These are phyloP conservation scores for Chlorella vulgaris DNA, from an alignment of 139 green algal genomes.

Conservation along the genomic window DNA sequence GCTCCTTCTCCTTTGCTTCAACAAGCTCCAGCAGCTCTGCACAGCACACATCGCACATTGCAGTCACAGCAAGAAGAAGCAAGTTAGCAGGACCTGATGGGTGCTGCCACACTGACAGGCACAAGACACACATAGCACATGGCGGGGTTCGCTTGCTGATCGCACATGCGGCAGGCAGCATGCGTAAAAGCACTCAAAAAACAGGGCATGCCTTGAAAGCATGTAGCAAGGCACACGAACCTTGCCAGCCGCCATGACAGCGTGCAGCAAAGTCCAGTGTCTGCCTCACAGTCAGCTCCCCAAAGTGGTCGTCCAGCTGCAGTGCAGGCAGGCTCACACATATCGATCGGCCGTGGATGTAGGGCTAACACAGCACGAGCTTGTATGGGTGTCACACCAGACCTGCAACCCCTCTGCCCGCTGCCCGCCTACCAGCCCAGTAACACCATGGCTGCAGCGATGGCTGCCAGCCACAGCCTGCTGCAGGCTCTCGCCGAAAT, in stretches of 20 bases:
- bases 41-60: neutral
- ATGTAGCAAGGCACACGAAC: too few relatives aligned
- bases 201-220: too few relatives aligned
- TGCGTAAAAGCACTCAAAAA: too few relatives aligned
- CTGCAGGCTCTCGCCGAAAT: too few relatives aligned
- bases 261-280: slow-evolving; percentile 55
- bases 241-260: slow-evolving; percentile 16
- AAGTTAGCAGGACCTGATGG: neutral
- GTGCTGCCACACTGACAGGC: neutral
- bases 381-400: too few relatives aligned
- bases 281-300: slow-evolving; percentile 59
- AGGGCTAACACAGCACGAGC: too few relatives aligned
- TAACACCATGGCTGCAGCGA: neutral
- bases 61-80: neutral
- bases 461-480: neutral
- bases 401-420: too few relatives aligned
- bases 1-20: slow-evolving; percentile 10
- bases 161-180: too few relatives aligned
- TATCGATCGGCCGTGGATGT: too few relatives aligned
- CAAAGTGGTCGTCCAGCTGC: slow-evolving; percentile 47
- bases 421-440: too few relatives aligned
- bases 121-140: neutral
- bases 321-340: too few relatives aligned
- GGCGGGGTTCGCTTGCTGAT: too few relatives aligned
- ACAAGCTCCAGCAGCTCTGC: slow-evolving; percentile 1